Evolutionary conservation across 1,284 basidiomycete genomes (phyloP), one percentile per base, ranked within the genome.

Genomic region (Marasmius fiardii): DNA sequence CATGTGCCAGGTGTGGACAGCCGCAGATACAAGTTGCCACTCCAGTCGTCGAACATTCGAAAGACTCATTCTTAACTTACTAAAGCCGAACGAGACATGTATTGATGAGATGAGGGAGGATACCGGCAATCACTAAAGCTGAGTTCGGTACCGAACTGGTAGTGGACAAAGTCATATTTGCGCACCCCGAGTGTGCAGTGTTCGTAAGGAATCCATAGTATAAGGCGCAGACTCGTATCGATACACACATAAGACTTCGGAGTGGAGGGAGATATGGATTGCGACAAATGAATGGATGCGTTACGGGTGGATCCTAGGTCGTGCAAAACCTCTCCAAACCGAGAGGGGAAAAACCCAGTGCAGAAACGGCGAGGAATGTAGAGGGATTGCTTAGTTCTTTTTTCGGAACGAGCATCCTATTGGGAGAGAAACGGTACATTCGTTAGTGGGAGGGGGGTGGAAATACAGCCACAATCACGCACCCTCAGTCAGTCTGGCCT

Each of bases 401-500:
- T 84, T 85, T 74, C 90, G 88, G 85, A 89, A 92, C 58, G 90
- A 92, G 71, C 85, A 92, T 57, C 91, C 91, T 93, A 20, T 33
- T 4, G 16, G 65, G 26, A 34, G 31, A 23, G 21, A 54, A n/a
- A 35, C 47, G 35, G 53, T 21, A 2, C 7, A n/a, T 12, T 35
- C 52, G 23, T 57, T 39, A 43, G 55, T 55, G 21, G 62, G 26
- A 35, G 18, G 12, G 44, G 53, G 55, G 24, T 47, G 53, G 50
- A 59, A 33, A 55, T 18, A 11, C 3, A n/a, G n/a, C n/a, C n/a
- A n/a, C 11, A 33, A 20, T 23, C 37, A 81, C 90, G 67, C 70
- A 97, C 95, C 97, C 81, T 98, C 96, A 62, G 95, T 98, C 76
- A 99, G 79, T 73, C 95, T 89, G 68, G 95, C 96, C 83, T 92